These are phyloP conservation scores for Plasmopara halstedii DNA, from an alignment of 352 stramenopile genomes.

Conservation along the genomic window DNA sequence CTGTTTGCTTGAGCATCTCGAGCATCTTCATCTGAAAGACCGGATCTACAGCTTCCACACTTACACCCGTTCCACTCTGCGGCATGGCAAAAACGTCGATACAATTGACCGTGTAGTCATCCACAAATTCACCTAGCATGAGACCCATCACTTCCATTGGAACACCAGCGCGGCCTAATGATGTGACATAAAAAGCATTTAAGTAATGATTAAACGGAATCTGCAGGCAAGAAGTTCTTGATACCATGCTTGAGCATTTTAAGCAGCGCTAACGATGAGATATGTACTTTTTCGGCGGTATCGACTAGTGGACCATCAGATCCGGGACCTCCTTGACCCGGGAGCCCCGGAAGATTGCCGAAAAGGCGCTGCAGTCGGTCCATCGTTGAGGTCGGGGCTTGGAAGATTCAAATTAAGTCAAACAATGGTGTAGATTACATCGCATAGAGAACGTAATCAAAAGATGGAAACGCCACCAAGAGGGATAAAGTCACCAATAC, in stretches of 20 bases:
- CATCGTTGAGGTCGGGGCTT: slow-evolving; percentile 32
- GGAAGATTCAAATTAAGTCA: not conserved
- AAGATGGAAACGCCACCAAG: slow-evolving; percentile 64
- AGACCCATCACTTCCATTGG: slow-evolving; percentile 99
- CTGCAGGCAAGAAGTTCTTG: slow-evolving; percentile 1
- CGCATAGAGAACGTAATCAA: slow-evolving; percentile 7
- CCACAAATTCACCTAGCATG: slow-evolving; percentile 99
- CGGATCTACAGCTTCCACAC: slow-evolving; percentile 97
- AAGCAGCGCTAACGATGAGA: slow-evolving; percentile 97
- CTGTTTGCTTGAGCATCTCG: slow-evolving; percentile 99
- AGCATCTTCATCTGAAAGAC: slow-evolving; percentile 99
- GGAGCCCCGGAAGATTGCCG: slow-evolving; percentile 73
- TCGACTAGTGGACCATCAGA: slow-evolving; percentile 91
- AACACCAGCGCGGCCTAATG: slow-evolving; percentile 90
- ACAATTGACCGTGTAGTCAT: slow-evolving; percentile 99
- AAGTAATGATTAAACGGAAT: not conserved
- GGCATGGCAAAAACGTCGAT: slow-evolving; percentile 99
- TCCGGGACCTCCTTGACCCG: slow-evolving; percentile 57
- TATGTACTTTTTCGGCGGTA: slow-evolving; percentile 99
- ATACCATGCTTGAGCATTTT: slow-evolving; percentile 99
- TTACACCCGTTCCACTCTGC: slow-evolving; percentile 93
- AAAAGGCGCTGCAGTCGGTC: slow-evolving; percentile 83
- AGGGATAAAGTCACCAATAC: slow-evolving; percentile 27
- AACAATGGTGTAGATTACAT: not conserved
- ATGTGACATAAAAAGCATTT: not conserved